These are phyloP conservation scores for Conticribra weissflogii DNA, from an alignment of 108 stramenopile species.

Conservation along the genomic window DNA sequence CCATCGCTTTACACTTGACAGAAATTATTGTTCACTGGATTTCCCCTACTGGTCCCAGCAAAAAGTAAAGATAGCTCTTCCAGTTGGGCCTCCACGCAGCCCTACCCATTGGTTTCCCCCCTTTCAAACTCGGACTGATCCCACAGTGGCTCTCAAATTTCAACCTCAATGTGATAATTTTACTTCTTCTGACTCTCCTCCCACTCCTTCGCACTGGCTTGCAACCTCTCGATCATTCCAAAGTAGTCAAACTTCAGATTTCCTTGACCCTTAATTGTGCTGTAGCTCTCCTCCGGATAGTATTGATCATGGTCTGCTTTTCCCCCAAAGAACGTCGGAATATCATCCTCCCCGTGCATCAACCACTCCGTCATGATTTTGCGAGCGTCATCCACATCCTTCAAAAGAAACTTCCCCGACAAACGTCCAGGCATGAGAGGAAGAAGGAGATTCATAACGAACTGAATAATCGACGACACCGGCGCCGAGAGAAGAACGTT, in stretches of 20 bases:
- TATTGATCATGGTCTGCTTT: slow-evolving; percentile 75
- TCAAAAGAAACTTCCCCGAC: slow-evolving; percentile 74
- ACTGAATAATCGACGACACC: slow-evolving; percentile 79
- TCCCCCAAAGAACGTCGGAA: slow-evolving; percentile 88
- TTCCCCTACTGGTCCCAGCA: too few relatives aligned
- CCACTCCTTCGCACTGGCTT: slow-evolving; percentile 52
- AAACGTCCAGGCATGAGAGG: slow-evolving; percentile 88
- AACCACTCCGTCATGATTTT: slow-evolving; percentile 65
- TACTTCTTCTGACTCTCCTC: slow-evolving; percentile 42
- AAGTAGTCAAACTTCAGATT: slow-evolving; percentile 87
- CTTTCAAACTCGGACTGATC: background rate
- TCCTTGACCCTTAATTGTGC: slow-evolving; percentile 78
- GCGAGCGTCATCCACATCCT: slow-evolving; percentile 56
- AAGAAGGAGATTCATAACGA: slow-evolving; percentile 86
- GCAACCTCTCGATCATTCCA: slow-evolving; percentile 84
- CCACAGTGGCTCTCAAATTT: background rate
- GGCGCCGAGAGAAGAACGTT: slow-evolving; percentile 80
- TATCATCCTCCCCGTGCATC: slow-evolving; percentile 82
- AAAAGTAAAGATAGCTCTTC: too few relatives aligned
- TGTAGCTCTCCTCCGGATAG: slow-evolving; percentile 77
- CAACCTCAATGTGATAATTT: too few relatives aligned
- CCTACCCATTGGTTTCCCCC: too few relatives aligned
- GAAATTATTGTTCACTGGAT: too few relatives aligned
- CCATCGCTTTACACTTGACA: too few relatives aligned
- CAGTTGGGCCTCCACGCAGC: too few relatives aligned